Percentiles rank a stretch among this genome's conserved stretches.
These are phyloP conservation scores for Elsinoe ampelina DNA, from an alignment of 2,329 filamentous ascomycete genomes.

Conservation along the genomic window DNA sequence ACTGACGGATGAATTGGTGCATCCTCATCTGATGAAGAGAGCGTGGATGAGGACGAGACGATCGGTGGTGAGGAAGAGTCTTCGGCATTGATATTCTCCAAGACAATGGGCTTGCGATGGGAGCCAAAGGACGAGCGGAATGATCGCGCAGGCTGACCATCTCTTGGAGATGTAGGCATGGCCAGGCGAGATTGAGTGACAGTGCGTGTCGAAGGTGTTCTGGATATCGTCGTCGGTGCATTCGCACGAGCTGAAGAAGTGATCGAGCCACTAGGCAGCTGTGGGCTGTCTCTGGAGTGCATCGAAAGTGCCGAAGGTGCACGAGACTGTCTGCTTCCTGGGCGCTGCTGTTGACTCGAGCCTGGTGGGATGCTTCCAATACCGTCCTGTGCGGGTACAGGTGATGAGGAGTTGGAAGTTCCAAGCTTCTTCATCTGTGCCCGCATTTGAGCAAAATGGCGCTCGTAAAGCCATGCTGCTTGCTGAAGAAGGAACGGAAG, in stretches of 20 bases:
- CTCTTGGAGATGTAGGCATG: conserved; percentile 20
- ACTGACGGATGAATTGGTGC: conserved; percentile 29
- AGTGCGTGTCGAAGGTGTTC: conserved; percentile 41
- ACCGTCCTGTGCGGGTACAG: conserved; percentile 44
- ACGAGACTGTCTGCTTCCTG: conserved; percentile 23
- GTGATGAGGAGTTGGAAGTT: conserved; percentile 49
- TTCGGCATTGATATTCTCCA: conserved; percentile 19
- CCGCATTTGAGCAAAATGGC: conserved; percentile 79
- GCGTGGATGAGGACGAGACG: conserved; percentile 23
- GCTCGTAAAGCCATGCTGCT: conserved; percentile 86
- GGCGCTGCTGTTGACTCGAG: not conserved
- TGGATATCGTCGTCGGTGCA: conserved; percentile 27
- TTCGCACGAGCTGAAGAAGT: conserved; percentile 25
- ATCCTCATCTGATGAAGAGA: conserved; percentile 27
- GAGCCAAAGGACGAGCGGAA: conserved; percentile 22
- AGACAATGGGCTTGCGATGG: conserved; percentile 19
- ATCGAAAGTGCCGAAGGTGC: conserved; percentile 48
- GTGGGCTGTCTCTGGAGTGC: conserved; percentile 48
- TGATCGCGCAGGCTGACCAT: conserved; percentile 17
- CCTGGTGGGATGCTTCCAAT: conserved; percentile 23
- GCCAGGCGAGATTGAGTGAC: conserved; percentile 33
- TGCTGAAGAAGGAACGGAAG: conserved; percentile 86
- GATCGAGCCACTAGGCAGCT: conserved; percentile 42
- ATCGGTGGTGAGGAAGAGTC: conserved; percentile 23
- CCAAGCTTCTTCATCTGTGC: conserved; percentile 77